These are phyloP conservation scores for Coprinopsis marcescibilis DNA, from an alignment of 768 basidiomycete species.

Conservation along the genomic window DNA sequence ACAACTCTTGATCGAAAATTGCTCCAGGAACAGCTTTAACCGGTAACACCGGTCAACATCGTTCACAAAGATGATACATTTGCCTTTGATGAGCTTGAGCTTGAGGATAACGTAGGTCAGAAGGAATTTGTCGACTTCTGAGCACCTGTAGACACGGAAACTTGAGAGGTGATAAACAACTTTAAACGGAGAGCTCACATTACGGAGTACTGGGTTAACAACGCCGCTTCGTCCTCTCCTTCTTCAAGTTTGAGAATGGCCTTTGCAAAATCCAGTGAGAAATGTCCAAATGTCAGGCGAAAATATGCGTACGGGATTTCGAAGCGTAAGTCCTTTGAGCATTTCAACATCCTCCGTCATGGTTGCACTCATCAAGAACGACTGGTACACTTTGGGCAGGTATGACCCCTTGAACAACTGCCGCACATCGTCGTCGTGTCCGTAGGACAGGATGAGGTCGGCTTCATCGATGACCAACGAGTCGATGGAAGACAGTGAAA, in stretches of 20 bases:
- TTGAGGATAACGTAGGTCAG: constrained; percentile 95
- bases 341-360: constrained; percentile 94
- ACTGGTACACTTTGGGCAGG: constrained; percentile 80
- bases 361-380: constrained; percentile 95
- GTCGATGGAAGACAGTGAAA: constrained; percentile 63
- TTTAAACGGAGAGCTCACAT: constrained; percentile 46
- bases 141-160: constrained; percentile 44
- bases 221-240: constrained; percentile 73
- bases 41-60: constrained; percentile 92
- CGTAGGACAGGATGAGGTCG: constrained; percentile 94
- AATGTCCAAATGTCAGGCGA: background rate
- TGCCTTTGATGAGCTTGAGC: constrained; percentile 91
- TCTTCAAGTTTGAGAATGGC: constrained; percentile 85
- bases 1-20: constrained; percentile 94
- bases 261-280: constrained; percentile 30
- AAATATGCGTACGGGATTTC: constrained; percentile 67
- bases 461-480: constrained; percentile 97
- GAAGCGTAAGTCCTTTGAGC: constrained; percentile 80
- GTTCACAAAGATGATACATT: constrained; percentile 96
- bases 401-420: constrained; percentile 62
- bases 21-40: constrained; percentile 95
- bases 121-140: constrained; percentile 96
- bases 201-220: constrained; percentile 83
- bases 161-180: background rate
- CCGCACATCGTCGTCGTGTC: constrained; percentile 86